Evolutionary conservation across 2,329 filamentous ascomycete species (phyloP).

Genomic region (Emergomyces africanus): DNA sequence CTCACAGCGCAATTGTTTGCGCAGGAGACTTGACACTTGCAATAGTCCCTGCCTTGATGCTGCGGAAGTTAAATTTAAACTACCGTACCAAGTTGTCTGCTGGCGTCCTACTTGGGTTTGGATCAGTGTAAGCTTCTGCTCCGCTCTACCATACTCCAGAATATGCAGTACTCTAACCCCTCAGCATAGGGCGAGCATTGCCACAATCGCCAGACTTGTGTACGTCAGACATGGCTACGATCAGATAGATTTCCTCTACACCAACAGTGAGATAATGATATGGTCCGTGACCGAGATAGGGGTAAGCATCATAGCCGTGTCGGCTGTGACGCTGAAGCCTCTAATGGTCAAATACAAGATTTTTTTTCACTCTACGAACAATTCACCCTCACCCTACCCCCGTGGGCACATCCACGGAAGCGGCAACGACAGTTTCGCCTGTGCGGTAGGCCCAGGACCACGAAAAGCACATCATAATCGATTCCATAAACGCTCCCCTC

Average conservation of each 20-base stretch:
- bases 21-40: background rate
- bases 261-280: background rate
- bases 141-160: background rate
- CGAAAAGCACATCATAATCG: background rate
- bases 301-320: background rate
- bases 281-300: background rate
- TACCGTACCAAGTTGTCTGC: background rate
- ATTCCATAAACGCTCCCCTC: background rate
- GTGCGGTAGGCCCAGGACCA: background rate
- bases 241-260: background rate
- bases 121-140: background rate
- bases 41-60: background rate
- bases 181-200: background rate
- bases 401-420: background rate
- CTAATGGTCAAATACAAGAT: background rate
- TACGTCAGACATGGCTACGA: background rate
- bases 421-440: background rate
- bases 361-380: background rate
- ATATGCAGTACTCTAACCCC: background rate
- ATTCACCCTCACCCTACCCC: background rate
- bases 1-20: background rate
- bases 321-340: background rate
- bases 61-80: background rate
- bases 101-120: background rate
- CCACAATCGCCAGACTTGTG: background rate